Evolutionary conservation across 169 alveolate genomes (phyloP).

Genomic region (Cryptosporidium sp.): DNA sequence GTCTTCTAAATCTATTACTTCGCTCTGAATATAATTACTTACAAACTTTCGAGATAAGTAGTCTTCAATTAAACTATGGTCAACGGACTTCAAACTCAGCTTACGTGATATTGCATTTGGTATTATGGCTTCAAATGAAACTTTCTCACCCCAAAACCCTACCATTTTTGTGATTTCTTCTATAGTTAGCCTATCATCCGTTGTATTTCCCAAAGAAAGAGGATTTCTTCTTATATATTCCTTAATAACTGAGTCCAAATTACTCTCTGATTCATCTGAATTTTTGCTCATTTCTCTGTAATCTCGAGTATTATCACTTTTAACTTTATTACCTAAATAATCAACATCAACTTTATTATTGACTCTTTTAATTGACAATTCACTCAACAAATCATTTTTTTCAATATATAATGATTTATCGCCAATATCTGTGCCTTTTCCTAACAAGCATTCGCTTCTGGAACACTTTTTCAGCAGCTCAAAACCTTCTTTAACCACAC

Average conservation of each 20-base stretch:
- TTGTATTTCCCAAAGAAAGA: not conserved
- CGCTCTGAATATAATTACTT: slow-evolving; percentile 2
- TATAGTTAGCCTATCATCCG: not conserved
- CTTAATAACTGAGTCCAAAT: slow-evolving; percentile 26
- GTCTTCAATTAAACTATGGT: slow-evolving; percentile 10
- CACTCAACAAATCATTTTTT: slow-evolving; percentile 4
- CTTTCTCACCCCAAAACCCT: slow-evolving; percentile 68
- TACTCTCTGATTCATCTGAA: not conserved
- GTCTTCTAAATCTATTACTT: not conserved
- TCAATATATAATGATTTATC: not conserved
- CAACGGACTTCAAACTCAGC: slow-evolving; percentile 27
- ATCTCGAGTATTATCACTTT: not conserved
- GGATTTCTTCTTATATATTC: slow-evolving; percentile 44
- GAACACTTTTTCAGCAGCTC: slow-evolving; percentile 23
- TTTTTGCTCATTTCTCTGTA: not conserved
- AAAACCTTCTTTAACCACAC: slow-evolving; percentile 9
- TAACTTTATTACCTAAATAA: not conserved
- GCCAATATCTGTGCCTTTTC: not conserved
- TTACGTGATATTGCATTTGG: slow-evolving; percentile 69
- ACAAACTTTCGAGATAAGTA: slow-evolving; percentile 27
- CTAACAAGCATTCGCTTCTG: slow-evolving; percentile 12
- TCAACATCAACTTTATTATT: not conserved
- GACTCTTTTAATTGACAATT: not conserved
- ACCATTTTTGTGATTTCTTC: slow-evolving; percentile 21
- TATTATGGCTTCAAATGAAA: slow-evolving; percentile 49